Conservation (phyloP, 2,329 filamentous ascomycete species). For the Aspergillus alliaceus region DNA sequence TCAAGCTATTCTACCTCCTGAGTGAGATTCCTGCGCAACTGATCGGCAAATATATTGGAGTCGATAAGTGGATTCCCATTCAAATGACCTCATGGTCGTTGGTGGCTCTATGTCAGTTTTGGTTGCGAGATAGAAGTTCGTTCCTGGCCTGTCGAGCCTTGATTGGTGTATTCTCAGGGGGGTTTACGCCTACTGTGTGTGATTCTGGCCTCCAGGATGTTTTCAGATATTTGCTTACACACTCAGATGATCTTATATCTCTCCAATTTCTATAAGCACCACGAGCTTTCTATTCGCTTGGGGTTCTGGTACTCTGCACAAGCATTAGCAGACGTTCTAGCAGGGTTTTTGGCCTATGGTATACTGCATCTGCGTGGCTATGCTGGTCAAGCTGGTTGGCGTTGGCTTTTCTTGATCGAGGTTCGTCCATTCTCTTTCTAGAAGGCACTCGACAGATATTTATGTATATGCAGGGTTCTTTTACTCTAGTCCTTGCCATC, state of each 20-base stretch:
- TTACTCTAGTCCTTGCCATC: constrained; percentile 27
- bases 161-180: constrained; percentile 49
- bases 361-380: constrained; percentile 36
- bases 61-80: constrained; percentile 56
- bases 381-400: constrained; percentile 33
- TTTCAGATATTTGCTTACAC: background rate
- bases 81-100: constrained; percentile 48
- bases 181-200: constrained; percentile 42
- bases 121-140: constrained; percentile 43
- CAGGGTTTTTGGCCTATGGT: constrained; percentile 45
- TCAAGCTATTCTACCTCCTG: constrained; percentile 53
- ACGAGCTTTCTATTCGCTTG: constrained; percentile 58
- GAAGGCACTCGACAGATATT: background rate
- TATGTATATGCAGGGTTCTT: constrained; percentile 15
- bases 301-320: constrained; percentile 26
- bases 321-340: constrained; percentile 45
- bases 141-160: constrained; percentile 45
- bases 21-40: constrained; percentile 60
- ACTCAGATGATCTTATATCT: constrained; percentile 51
- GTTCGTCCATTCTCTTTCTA: constrained; percentile 30
- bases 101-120: constrained; percentile 44
- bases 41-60: constrained; percentile 54
- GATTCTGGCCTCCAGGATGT: background rate
- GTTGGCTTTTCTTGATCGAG: constrained; percentile 37
- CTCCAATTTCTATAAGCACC: constrained; percentile 69